Percentiles rank a stretch among this genome's conserved stretches.
Evolutionary conservation across 2,329 filamentous ascomycete species (phyloP).

Genomic region (Fusarium tupiense): DNA sequence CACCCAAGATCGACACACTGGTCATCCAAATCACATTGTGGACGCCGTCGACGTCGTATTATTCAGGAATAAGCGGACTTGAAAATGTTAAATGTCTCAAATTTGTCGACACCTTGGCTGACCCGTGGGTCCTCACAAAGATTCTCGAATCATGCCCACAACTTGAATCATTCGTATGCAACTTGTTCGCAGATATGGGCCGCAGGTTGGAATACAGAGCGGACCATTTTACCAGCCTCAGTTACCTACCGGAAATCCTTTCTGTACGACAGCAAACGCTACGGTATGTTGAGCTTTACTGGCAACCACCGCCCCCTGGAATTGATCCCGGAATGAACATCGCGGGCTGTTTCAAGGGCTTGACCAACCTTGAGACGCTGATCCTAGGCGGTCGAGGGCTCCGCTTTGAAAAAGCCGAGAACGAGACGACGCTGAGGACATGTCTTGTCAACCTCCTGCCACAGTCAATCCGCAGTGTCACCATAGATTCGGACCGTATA

Average conservation of each 20-base stretch:
- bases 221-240: rapidly evolving
- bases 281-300: not conserved
- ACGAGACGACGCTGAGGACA: rapidly evolving
- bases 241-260: not conserved
- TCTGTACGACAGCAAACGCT: not conserved
- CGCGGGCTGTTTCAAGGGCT: not conserved
- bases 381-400: not conserved
- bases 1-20: not conserved
- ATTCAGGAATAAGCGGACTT: no score
- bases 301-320: not conserved
- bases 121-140: rapidly evolving
- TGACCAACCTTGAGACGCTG: not conserved
- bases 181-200: rapidly evolving
- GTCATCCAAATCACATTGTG: not conserved
- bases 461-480: not conserved
- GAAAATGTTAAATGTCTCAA: not conserved
- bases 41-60: no score
- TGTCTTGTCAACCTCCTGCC: not conserved
- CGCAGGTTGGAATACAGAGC: rapidly evolving
- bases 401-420: not conserved
- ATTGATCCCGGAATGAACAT: rapidly evolving
- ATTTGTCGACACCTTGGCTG: not conserved
- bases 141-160: not conserved
- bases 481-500: rapidly evolving
- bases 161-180: not conserved